Conservation (phyloP, 2,329 filamentous ascomycete species). For the Aspergillus uvarum region DNA sequence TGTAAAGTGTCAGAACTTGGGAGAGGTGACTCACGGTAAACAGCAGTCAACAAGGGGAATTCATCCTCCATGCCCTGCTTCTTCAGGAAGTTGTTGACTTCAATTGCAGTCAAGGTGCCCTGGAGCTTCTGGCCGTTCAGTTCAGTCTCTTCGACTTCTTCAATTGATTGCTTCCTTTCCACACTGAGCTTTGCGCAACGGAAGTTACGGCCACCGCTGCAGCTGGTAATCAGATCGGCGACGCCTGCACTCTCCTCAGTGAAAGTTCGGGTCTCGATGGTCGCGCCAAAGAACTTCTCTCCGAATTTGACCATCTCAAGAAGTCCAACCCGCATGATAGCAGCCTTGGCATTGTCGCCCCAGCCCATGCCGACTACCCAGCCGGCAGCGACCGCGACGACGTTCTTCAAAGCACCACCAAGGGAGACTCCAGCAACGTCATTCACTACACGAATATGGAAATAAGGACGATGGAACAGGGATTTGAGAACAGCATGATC, state of each 20-base stretch:
- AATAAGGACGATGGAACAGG: slow-evolving; percentile 94
- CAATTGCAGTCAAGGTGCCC: slow-evolving; percentile 85
- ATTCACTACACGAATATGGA: slow-evolving; percentile 89
- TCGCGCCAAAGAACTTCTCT: slow-evolving; percentile 85
- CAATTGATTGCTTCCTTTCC: slow-evolving; percentile 73
- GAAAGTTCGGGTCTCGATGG: slow-evolving; percentile 79
- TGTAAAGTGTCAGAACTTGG: slow-evolving; percentile 13
- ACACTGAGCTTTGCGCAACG: slow-evolving; percentile 87
- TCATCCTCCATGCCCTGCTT: slow-evolving; percentile 73
- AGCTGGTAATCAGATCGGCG: slow-evolving; percentile 92
- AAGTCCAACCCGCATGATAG: slow-evolving; percentile 92
- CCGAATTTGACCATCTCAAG: slow-evolving; percentile 97
- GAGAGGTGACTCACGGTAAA: slow-evolving; percentile 57
- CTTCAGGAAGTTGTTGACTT: slow-evolving; percentile 87
- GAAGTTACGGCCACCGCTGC: slow-evolving; percentile 89
- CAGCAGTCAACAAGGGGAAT: slow-evolving; percentile 90
- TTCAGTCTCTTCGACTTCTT: slow-evolving; percentile 83
- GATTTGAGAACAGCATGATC: slow-evolving; percentile 79
- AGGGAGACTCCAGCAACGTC: slow-evolving; percentile 98
- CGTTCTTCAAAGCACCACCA: slow-evolving; percentile 92
- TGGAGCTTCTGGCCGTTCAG: slow-evolving; percentile 97
- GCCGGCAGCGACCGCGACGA: slow-evolving; percentile 89
- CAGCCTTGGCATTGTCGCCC: slow-evolving; percentile 99
- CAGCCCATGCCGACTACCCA: slow-evolving; percentile 95
- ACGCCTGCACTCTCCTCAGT: slow-evolving; percentile 96